Base-by-base conservation (phyloP, 192 early-diverging fungal species). In the Umbelopsis isabellina region DNA sequence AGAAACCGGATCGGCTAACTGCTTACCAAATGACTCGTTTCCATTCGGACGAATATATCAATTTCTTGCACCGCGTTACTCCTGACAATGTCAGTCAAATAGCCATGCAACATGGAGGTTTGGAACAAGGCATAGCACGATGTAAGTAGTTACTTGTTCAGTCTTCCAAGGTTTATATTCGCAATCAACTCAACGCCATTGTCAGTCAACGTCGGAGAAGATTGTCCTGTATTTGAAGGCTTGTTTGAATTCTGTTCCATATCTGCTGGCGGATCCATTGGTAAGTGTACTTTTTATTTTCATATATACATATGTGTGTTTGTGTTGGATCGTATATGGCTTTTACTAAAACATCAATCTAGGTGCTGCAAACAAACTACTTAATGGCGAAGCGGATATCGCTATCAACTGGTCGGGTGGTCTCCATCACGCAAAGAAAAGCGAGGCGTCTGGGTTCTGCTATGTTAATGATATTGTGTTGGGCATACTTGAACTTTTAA, bases 181-280 rank as follows among this genome's bases (percentile, higher is more conserved):
- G 27, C 20, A 49, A 20, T 11, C n/a, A n/a, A 11, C 44, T 61
- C 21, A 10, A 7, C 3, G 11, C 11, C 55, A 35, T 61, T 2
- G 18, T 25, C 52, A 89, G 91, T 92, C 77, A 93, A 95, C 67
- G 87, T 96, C 2, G 91, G 90, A 35, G 91, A 95, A 47, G 97
- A 99, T 81, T 97, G 96, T 83, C 97, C 97, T 22, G 89, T 95
- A 2, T 99, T 98, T 80, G 96, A 97, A 65, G 97, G 97, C 0
- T 69, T 99, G 37, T 96, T 92, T 79, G 96, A 98, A 70, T 98
- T 96, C 76, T 98, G 95, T 76, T 85, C 86, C 45, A 88, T 96
- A 44, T 93, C 92, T 21, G 88, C 94, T 15, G 97, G 97, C 66
- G 95, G 93, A 52, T 97, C 96, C 27, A 91, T 98, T 72, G 95